Evolutionary conservation across 2,329 filamentous ascomycete genomes (phyloP).

Genomic region (Trichoderma polysporum): DNA sequence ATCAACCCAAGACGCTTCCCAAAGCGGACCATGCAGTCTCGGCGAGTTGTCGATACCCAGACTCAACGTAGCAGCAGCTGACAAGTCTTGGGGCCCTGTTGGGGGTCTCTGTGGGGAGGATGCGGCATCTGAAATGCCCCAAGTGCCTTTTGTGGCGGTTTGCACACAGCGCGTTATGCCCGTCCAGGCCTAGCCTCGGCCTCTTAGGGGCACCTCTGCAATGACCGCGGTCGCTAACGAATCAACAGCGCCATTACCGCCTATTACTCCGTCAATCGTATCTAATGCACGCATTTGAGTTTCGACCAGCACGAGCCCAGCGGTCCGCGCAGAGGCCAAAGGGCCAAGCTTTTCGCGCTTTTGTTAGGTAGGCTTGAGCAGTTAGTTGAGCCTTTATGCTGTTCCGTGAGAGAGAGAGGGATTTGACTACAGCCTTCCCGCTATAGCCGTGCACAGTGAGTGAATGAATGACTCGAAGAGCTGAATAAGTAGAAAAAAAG

Average conservation of each 20-base stretch:
- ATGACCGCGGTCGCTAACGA: slow-evolving; percentile 16
- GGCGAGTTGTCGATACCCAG: slow-evolving; percentile 1
- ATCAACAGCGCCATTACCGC: slow-evolving; percentile 14
- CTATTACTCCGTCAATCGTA: slow-evolving; percentile 1
- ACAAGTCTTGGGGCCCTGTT: neutral
- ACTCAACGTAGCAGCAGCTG: slow-evolving; percentile 20
- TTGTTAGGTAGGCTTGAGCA: too few relatives aligned
- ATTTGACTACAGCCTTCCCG: neutral
- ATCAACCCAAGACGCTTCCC: slow-evolving; percentile 13
- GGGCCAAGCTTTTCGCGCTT: neutral
- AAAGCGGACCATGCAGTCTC: slow-evolving; percentile 2
- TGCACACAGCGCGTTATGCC: slow-evolving; percentile 1
- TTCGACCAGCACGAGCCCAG: neutral
- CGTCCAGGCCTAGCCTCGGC: neutral
- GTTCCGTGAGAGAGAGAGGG: neutral
- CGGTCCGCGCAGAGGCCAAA: neutral
- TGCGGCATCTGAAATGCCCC: slow-evolving; percentile 14
- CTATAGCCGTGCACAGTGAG: neutral
- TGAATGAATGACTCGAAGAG: neutral
- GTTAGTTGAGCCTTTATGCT: too few relatives aligned
- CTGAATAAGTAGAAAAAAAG: neutral
- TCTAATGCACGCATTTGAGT: neutral
- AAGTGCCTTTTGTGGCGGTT: slow-evolving; percentile 1
- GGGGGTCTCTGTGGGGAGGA: slow-evolving; percentile 13
- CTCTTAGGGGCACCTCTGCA: slow-evolving; percentile 14